Conservation (phyloP, 2,329 filamentous ascomycete species). For the Clarireedia hainanense region DNA sequence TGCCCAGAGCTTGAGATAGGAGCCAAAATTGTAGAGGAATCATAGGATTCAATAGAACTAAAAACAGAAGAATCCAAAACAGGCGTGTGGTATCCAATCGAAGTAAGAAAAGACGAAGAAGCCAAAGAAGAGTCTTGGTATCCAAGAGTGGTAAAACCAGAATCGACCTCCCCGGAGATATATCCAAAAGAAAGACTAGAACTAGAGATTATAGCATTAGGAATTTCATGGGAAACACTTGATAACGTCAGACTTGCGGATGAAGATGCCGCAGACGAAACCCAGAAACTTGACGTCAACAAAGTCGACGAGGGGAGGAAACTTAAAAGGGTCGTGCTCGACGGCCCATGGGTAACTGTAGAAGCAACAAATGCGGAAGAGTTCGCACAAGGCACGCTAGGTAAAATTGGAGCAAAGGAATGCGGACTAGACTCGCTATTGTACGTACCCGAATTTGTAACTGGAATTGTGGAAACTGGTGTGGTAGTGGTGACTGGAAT, state of each 20-base stretch:
- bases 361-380: neutral
- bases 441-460: slow-evolving; percentile 17
- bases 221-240: neutral
- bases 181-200: slow-evolving; percentile 8
- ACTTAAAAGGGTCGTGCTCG: neutral
- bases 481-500: slow-evolving; percentile 4
- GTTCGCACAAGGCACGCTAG: slow-evolving; percentile 2
- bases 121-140: neutral
- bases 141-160: slow-evolving; percentile 4
- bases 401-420: slow-evolving; percentile 14
- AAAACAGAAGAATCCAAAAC: neutral
- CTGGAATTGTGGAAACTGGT: slow-evolving; percentile 6
- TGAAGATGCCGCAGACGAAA: neutral
- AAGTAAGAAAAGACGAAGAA: neutral
- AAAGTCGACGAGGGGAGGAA: neutral
- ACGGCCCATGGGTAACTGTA: slow-evolving; percentile 8
- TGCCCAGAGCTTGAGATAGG: neutral
- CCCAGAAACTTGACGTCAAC: neutral
- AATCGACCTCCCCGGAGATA: neutral
- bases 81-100: neutral
- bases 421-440: slow-evolving; percentile 11
- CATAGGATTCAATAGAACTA: neutral
- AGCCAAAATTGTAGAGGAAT: neutral
- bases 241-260: slow-evolving; percentile 6
- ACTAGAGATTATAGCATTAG: slow-evolving; percentile 6